A percentile compares a stretch with the other conserved stretches of the same genome.
phyloP scores from a whole-genome alignment of 192 early-diverging fungal species.

The Endogone sp. region DNA sequence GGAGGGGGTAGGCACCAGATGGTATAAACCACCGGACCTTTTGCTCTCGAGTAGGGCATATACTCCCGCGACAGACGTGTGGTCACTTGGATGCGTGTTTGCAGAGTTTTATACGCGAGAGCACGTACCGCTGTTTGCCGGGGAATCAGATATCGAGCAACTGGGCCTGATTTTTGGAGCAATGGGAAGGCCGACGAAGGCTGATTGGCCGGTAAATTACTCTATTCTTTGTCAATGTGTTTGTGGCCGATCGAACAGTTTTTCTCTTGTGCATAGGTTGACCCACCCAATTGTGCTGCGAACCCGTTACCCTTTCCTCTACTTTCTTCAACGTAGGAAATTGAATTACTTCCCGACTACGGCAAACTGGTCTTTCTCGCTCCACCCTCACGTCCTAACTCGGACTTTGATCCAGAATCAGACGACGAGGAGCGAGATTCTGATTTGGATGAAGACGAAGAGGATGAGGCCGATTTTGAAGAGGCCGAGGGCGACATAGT shows the following conservation, averaged over 20 bases:
- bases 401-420: neutral
- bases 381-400: neutral
- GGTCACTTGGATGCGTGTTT: slow-evolving; percentile 45
- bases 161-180: slow-evolving; percentile 38
- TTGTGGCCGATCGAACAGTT: neutral
- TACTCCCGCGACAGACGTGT: slow-evolving; percentile 41
- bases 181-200: slow-evolving; percentile 31
- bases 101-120: slow-evolving; percentile 35
- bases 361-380: slow-evolving; percentile 3
- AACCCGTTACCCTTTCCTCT: too few relatives aligned
- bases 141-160: slow-evolving; percentile 45
- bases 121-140: slow-evolving; percentile 27
- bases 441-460: neutral
- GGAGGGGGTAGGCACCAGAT: slow-evolving; percentile 16
- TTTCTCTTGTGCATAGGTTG: neutral
- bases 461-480: neutral
- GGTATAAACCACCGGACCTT: slow-evolving; percentile 46
- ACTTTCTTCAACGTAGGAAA: too few relatives aligned
- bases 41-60: slow-evolving; percentile 36
- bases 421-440: neutral
- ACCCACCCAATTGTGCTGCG: neutral
- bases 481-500: neutral
- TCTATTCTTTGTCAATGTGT: neutral
- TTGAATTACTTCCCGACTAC: neutral
- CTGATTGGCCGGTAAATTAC: neutral